phyloP scores from a whole-genome alignment of 2,329 filamentous ascomycete species.

The Pestalotiopsis sp. region DNA sequence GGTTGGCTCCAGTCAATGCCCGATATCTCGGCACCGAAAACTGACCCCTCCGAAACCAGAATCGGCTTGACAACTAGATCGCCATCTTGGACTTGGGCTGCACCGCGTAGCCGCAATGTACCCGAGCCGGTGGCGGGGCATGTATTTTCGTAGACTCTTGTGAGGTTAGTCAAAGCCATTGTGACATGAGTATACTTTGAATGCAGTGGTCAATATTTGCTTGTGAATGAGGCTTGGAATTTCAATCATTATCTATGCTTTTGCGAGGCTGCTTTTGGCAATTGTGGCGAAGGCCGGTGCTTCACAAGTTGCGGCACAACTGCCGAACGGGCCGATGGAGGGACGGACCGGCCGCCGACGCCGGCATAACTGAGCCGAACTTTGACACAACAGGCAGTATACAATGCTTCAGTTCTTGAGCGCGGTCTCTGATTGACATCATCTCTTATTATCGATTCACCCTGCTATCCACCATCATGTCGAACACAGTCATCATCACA shows the following conservation, averaged over 20 bases:
- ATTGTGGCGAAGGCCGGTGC: neutral
- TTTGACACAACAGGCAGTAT: neutral
- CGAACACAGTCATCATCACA: constrained; percentile 8
- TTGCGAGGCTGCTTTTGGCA: neutral
- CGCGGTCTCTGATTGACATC: neutral
- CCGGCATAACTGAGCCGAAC: neutral
- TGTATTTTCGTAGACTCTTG: constrained; percentile 9
- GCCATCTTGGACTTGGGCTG: neutral
- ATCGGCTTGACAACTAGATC: neutral
- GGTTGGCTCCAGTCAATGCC: constrained; percentile 9
- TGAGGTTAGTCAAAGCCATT: constrained; percentile 1
- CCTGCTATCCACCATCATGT: neutral
- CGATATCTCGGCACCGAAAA: constrained; percentile 8
- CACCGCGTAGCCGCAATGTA: constrained; percentile 1
- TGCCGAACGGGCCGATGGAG: constrained; percentile 2
- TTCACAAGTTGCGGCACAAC: neutral
- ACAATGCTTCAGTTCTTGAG: neutral
- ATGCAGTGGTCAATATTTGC: neutral
- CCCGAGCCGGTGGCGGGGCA: constrained; percentile 1
- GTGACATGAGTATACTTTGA: neutral
- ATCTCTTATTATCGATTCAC: neutral
- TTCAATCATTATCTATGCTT: neutral
- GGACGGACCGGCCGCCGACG: neutral
- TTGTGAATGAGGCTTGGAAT: neutral
- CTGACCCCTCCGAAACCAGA: neutral